Percentiles rank a stretch among this genome's conserved stretches.
phyloP scores from a whole-genome alignment of 2,329 filamentous ascomycete genomes.

The Ascochyta rabiei region DNA sequence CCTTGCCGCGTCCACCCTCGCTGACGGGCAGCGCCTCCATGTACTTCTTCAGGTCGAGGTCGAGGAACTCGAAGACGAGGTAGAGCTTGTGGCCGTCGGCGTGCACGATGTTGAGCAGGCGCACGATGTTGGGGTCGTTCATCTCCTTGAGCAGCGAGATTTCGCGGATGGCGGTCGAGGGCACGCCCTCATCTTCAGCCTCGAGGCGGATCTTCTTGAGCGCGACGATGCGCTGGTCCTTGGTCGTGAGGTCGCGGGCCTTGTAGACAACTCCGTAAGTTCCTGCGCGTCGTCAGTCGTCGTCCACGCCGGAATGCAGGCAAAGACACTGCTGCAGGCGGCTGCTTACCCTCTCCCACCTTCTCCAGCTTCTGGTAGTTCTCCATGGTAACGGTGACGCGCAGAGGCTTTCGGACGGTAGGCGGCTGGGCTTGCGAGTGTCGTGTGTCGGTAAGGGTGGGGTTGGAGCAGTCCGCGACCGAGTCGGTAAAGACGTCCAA shows the following conservation, averaged over 20 bases:
- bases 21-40: slow-evolving; percentile 88
- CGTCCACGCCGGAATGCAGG: not conserved
- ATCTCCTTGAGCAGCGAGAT: slow-evolving; percentile 95
- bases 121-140: slow-evolving; percentile 88
- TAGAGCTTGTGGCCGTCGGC: slow-evolving; percentile 95
- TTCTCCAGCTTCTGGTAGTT: slow-evolving; percentile 98
- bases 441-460: not conserved
- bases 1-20: slow-evolving; percentile 84
- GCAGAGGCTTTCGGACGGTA: slow-evolving; percentile 26
- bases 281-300: slow-evolving; percentile 59
- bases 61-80: slow-evolving; percentile 89
- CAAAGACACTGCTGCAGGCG: not conserved
- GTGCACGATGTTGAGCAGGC: slow-evolving; percentile 89
- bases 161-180: slow-evolving; percentile 90
- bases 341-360: slow-evolving; percentile 80
- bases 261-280: slow-evolving; percentile 97
- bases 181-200: slow-evolving; percentile 92
- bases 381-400: slow-evolving; percentile 67
- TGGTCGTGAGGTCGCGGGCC: slow-evolving; percentile 81
- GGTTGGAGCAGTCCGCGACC: not conserved
- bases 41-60: slow-evolving; percentile 92
- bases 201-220: slow-evolving; percentile 96
- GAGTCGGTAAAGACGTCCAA: not conserved
- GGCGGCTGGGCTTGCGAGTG: slow-evolving; percentile 23
- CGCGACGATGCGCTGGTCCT: slow-evolving; percentile 80